These are phyloP conservation scores for Candida maesae DNA, from an alignment of 805 yeast genomes.

Conservation along the genomic window DNA sequence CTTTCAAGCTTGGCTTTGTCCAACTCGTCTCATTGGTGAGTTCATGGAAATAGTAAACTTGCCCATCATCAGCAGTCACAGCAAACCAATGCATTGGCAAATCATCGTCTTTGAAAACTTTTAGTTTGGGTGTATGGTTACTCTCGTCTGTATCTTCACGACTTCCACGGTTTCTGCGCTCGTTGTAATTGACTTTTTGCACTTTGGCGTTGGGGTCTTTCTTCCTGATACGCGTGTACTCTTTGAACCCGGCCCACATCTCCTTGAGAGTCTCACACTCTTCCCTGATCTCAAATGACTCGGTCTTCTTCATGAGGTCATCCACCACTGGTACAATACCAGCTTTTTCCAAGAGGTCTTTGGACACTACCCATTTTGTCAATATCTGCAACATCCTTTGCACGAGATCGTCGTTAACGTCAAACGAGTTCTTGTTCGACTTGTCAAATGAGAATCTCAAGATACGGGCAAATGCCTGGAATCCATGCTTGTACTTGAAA, in stretches of 20 bases:
- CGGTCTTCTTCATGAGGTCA: constrained; percentile 32
- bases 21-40: constrained; percentile 47
- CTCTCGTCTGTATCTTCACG: background rate
- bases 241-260: constrained; percentile 70
- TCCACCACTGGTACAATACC: constrained; percentile 64
- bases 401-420: constrained; percentile 38
- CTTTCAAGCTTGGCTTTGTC: constrained; percentile 46
- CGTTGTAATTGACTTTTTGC: constrained; percentile 1
- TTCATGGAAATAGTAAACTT: constrained; percentile 45
- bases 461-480: constrained; percentile 66
- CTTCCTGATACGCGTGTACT: constrained; percentile 81
- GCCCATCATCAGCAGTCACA: constrained; percentile 44
- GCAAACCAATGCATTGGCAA: constrained; percentile 55
- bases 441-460: constrained; percentile 35
- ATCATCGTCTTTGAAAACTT: constrained; percentile 8
- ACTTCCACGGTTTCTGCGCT: background rate
- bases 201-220: constrained; percentile 15
- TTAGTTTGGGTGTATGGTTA: constrained; percentile 4
- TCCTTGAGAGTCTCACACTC: constrained; percentile 45
- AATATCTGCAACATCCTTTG: constrained; percentile 54
- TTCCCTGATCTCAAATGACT: constrained; percentile 28
- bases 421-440: constrained; percentile 9
- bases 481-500: constrained; percentile 81
- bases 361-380: constrained; percentile 59
- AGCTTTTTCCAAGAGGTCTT: constrained; percentile 71